Percentiles rank a stretch among this genome's conserved stretches.
Evolutionary conservation across 116 monocot genomes (phyloP).

Genomic region (Cymodocea nodosa): DNA sequence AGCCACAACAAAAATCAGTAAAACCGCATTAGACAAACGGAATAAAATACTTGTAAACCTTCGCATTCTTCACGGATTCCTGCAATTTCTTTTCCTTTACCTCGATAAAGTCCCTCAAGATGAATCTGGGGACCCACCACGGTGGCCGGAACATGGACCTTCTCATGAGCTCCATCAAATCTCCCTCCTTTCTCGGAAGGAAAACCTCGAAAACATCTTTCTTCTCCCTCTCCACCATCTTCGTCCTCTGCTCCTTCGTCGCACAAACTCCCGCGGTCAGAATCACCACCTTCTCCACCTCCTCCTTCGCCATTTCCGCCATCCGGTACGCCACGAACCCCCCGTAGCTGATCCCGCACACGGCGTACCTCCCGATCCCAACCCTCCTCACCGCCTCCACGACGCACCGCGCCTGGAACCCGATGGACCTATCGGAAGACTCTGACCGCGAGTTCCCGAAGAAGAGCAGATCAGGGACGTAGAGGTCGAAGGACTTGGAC

Average conservation of each 20-base stretch:
- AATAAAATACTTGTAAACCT: neutral
- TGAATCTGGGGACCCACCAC: constrained; percentile 45
- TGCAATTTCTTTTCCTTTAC: constrained; percentile 6
- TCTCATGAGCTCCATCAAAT: constrained; percentile 37
- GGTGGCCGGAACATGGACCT: constrained; percentile 54
- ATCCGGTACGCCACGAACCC: constrained; percentile 79
- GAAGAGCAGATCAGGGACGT: constrained; percentile 67
- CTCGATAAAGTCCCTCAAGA: constrained; percentile 62
- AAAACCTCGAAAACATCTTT: constrained; percentile 50
- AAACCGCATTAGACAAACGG: neutral
- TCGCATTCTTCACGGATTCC: neutral
- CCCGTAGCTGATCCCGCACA: constrained; percentile 79
- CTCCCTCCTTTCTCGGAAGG: constrained; percentile 40
- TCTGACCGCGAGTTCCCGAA: constrained; percentile 42
- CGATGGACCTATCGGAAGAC: constrained; percentile 20
- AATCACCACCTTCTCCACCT: constrained; percentile 46
- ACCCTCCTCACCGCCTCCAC: constrained; percentile 38
- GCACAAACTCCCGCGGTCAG: constrained; percentile 36
- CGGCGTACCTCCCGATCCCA: constrained; percentile 40
- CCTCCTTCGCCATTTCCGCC: constrained; percentile 34
- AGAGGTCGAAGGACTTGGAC: constrained; percentile 52
- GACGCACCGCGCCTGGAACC: constrained; percentile 34
- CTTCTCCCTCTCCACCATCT: constrained; percentile 35
- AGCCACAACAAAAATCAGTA: neutral
- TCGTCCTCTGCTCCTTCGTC: constrained; percentile 27